Base-by-base conservation (phyloP, 352 stramenopile genomes). In the Phytopythium montanum region DNA sequence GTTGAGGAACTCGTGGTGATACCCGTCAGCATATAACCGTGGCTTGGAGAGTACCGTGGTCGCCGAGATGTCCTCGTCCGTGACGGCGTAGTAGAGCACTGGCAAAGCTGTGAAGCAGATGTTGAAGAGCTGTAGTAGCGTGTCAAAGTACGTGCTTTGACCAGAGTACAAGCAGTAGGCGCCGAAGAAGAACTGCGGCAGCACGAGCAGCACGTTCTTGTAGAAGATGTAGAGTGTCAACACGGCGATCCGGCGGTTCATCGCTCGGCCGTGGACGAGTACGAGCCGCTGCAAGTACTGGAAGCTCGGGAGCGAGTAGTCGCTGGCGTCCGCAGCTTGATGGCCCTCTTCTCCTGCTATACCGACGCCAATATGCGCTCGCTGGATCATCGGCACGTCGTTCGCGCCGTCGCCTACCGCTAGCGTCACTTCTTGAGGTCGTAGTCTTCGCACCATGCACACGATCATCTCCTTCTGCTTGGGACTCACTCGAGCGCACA, bases 381-480 rank as follows among this genome's bases (percentile, higher is more conserved):
- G 72, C 62, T 96, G 86, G 36, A 98, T 96, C 92, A 98, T 98
- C 4, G 86, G 83, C 0, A 98, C 92, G 61, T 98, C 92, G 65
- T 98, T 98, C 1, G 92, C 92, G 42, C 92, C 92, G 54, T 98
- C 92, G 18, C 92, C 89, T 34, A 97, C 85, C 0, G 85, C 75
- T 14, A 97, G 68, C 1, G 87, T 96, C 26, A 90, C 65, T 45
- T 89, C 79, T 56, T 70, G 29, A 7, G 73, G 68, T 7, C 39
- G 81, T 12, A 72, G 68, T 7, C 48, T 64, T 9, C 78, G 79
- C 23, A 99, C 94, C 67, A 99, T 88, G 31, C 93, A 85, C 12
- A 99, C 91, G 13, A 99, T 83, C n/a, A 98, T 78, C 14, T 97
- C 91, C 64, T 99, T 99, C 72, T 99, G 97, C 59, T 97, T 94